Evolutionary conservation across 208 protist genomes (phyloP).

Genomic region (Trypanosoma mega): DNA sequence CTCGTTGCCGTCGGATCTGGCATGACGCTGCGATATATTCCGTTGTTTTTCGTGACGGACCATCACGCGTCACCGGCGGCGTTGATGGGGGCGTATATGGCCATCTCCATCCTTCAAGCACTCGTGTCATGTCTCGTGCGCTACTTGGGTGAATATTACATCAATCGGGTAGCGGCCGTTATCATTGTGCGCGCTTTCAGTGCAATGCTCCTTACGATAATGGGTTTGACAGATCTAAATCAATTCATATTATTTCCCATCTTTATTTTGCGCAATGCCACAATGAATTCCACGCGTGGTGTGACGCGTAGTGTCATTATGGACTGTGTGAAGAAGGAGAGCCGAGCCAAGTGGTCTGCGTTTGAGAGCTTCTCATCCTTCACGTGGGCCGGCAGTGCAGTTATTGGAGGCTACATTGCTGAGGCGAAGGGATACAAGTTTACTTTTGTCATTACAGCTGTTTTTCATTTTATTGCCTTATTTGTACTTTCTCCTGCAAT

Average conservation of each 20-base stretch:
- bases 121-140: conserved; percentile 17
- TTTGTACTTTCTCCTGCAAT: conserved; percentile 39
- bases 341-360: conserved; percentile 56
- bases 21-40: conserved; percentile 56
- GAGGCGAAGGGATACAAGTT: conserved; percentile 38
- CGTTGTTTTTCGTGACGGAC: conserved; percentile 38
- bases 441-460: conserved; percentile 49
- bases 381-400: conserved; percentile 66
- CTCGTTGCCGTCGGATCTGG: conserved; percentile 52
- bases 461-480: conserved; percentile 39
- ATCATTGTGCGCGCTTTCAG: conserved; percentile 35
- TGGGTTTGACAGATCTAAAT: background rate
- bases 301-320: conserved; percentile 71
- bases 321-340: conserved; percentile 47
- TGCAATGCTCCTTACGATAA: conserved; percentile 24
- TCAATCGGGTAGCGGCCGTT: conserved; percentile 34
- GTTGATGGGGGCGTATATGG: conserved; percentile 33
- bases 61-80: conserved; percentile 25
- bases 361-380: conserved; percentile 65
- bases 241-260: conserved; percentile 21
- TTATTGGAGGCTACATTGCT: conserved; percentile 49
- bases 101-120: conserved; percentile 30
- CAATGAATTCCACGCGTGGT: conserved; percentile 64
- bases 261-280: conserved; percentile 49
- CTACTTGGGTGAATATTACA: conserved; percentile 12